Conservation (phyloP, 192 early-diverging fungal species). For the Coemansia sp. region DNA sequence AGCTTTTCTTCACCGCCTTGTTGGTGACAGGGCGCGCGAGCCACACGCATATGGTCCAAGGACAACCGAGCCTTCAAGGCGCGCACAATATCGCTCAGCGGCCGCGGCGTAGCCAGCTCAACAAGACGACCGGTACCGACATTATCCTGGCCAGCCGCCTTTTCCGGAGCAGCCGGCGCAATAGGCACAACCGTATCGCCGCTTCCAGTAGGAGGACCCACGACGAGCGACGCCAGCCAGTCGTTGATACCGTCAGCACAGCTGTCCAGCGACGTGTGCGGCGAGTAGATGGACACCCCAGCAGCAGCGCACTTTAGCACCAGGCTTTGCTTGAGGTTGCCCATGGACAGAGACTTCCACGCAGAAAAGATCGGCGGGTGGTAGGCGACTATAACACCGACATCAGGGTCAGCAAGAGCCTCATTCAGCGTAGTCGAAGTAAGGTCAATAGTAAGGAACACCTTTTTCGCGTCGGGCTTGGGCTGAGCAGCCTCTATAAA, state of each 20-base stretch:
- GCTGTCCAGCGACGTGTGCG: slow-evolving; percentile 90
- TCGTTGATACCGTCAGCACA: slow-evolving; percentile 83
- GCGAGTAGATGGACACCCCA: slow-evolving; percentile 86
- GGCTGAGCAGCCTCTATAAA: slow-evolving; percentile 82
- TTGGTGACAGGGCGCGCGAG: slow-evolving; percentile 61
- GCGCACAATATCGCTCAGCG: slow-evolving; percentile 20
- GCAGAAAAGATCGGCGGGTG: slow-evolving; percentile 91
- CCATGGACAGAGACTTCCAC: slow-evolving; percentile 76
- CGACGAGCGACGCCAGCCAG: slow-evolving; percentile 78
- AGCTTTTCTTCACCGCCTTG: slow-evolving; percentile 26
- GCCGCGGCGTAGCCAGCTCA: slow-evolving; percentile 25
- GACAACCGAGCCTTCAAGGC: slow-evolving; percentile 57
- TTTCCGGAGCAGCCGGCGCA: slow-evolving; percentile 23
- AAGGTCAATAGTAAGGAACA: slow-evolving; percentile 94
- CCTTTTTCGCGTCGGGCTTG: slow-evolving; percentile 63
- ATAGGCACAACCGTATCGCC: slow-evolving; percentile 41
- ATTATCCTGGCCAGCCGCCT: slow-evolving; percentile 42
- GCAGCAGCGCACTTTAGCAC: slow-evolving; percentile 81
- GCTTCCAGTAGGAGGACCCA: slow-evolving; percentile 12
- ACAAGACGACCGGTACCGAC: slow-evolving; percentile 38
- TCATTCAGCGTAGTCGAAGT: slow-evolving; percentile 78
- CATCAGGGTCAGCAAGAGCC: slow-evolving; percentile 68
- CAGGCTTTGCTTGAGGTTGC: slow-evolving; percentile 80
- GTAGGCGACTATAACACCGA: slow-evolving; percentile 92
- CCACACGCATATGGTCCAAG: slow-evolving; percentile 75